Base-by-base conservation (phyloP, 345 rosid species). In the Gossypium sturtianum region DNA sequence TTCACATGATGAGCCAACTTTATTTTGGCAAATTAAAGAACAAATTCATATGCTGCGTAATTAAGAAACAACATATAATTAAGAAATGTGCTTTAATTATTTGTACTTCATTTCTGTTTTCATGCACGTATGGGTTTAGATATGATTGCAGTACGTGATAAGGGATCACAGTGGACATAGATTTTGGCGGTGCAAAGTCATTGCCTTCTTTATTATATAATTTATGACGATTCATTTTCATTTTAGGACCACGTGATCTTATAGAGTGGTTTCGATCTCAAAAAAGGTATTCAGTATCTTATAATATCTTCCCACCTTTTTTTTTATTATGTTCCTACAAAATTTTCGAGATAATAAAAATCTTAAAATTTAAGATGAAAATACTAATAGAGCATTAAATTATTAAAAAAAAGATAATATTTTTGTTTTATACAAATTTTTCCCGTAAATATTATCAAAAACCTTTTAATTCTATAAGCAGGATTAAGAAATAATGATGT, bases 221-320 rank as follows among this genome's bases (percentile, higher is more conserved):
- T 4, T 48, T 48, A 48, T 12, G 1, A 13, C 52, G 0, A 48
- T 48, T 48, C 3, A 34, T 34, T 34, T 34, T 34, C 0, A 48
- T 48, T 48, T 2, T 52, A 16, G 41, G 54, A 72, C 41, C 66
- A 44, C 44, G 75, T 57, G 66, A 58, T 56, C 38, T 38, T 71
- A 12, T 22, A 12, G 78, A 77, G 22, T 73, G 81, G 78, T 70
- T 82, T 82, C 44, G 79, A 88, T 88, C 87, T 85, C 88, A 62
- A 82, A 66, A 25, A 82, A 85, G 82, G 83, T 86, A 71, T 79
- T 49, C 74, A 75, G 73, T 73, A 86, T 88, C 88, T 83, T 64
- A 12, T 5, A 63, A 13, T 52, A 6, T 16, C 17, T 67, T 51
- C 2, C 10, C 1, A 0, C 9, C 0, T 2, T 3, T 2, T 3